Percentiles rank a stretch among this genome's conserved stretches.
phyloP scores from a whole-genome alignment of 202 grass and related monocot species.

The Setaria viridis region DNA sequence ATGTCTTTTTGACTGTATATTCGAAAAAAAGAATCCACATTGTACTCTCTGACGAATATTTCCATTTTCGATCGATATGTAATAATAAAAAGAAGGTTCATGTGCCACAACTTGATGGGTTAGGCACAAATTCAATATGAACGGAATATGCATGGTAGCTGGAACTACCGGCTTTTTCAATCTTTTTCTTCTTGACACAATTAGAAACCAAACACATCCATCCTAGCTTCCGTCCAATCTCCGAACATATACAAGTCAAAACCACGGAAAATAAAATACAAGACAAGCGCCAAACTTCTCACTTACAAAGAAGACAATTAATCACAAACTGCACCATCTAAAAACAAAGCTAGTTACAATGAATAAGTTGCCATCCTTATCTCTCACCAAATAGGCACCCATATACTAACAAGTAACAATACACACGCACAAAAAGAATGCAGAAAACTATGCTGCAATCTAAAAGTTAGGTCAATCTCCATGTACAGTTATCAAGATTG shows the following conservation, averaged over 20 bases:
- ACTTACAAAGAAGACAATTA: background rate
- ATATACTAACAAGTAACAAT: background rate
- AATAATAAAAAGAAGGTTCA: background rate
- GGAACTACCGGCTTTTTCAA: background rate
- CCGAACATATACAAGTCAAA: slow-evolving; percentile 6
- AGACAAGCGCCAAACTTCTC: slow-evolving; percentile 19
- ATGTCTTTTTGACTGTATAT: background rate
- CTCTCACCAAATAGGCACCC: background rate
- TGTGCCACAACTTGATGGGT: background rate
- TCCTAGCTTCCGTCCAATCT: background rate
- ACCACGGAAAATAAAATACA: background rate
- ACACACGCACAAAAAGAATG: background rate
- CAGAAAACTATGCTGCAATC: background rate
- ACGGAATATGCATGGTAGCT: slow-evolving; percentile 30
- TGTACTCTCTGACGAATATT: background rate
- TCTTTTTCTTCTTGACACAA: background rate
- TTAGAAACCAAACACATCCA: background rate
- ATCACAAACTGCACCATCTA: background rate
- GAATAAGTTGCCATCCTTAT: background rate
- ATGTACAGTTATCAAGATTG: no score
- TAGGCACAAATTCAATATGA: background rate
- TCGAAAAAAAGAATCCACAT: background rate
- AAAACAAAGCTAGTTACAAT: background rate
- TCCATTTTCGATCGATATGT: background rate
- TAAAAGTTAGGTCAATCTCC: no score